A percentile compares a stretch with the other conserved stretches of the same genome.
Evolutionary conservation across 1,139 yeast genomes (phyloP).

Genomic region (Pichia norvegensis): DNA sequence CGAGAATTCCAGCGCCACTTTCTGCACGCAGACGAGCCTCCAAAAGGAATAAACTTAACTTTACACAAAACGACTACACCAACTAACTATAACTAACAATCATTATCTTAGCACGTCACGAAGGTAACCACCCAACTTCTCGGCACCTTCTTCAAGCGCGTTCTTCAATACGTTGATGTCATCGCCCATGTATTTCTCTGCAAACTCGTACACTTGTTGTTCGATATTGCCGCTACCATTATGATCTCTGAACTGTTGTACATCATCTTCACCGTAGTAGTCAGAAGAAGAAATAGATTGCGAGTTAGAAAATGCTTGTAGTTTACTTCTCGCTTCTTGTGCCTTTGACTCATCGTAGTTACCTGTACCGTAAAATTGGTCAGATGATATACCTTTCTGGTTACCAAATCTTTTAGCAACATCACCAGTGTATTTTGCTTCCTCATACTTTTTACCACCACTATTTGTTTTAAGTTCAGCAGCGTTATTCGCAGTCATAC

Average conservation of each 20-base stretch:
- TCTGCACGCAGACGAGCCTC: no score
- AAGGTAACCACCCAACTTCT: conserved; percentile 72
- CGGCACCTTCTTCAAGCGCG: conserved; percentile 93
- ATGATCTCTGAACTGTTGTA: conserved; percentile 28
- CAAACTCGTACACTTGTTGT: conserved; percentile 48
- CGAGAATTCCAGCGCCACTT: no score
- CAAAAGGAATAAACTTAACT: conserved; percentile 1
- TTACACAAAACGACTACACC: background rate
- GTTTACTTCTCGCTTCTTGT: conserved; percentile 68
- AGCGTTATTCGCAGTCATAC: conserved; percentile 50
- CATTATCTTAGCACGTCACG: conserved; percentile 58
- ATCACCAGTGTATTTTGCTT: conserved; percentile 53
- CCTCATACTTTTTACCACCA: conserved; percentile 33
- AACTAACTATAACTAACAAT: background rate
- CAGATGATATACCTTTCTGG: conserved; percentile 93
- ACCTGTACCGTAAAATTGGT: conserved; percentile 87
- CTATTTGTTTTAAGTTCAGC: conserved; percentile 24
- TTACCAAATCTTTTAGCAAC: conserved; percentile 71
- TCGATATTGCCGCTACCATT: conserved; percentile 38
- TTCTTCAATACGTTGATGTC: conserved; percentile 84
- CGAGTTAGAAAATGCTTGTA: conserved; percentile 78
- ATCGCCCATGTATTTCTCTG: conserved; percentile 71
- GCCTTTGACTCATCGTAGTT: conserved; percentile 71
- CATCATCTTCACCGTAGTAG: conserved; percentile 75
- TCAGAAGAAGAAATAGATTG: conserved; percentile 85